phyloP scores from a whole-genome alignment of 768 basidiomycete genomes.

The Tulasnella sp. region DNA sequence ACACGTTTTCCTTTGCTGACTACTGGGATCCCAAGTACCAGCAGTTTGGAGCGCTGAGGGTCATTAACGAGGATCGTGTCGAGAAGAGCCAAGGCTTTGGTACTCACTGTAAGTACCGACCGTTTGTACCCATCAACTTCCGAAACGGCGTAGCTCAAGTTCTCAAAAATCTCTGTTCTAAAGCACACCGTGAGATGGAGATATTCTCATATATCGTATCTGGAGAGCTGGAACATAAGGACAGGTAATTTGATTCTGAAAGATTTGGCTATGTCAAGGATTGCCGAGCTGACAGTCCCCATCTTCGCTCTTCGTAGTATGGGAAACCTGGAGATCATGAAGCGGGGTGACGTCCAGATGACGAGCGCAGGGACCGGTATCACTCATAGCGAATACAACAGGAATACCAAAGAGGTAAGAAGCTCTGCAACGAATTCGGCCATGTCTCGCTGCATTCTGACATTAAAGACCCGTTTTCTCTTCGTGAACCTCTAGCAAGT shows the following conservation, averaged over 20 bases:
- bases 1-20: conserved; percentile 66
- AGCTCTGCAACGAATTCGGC: too few species aligned
- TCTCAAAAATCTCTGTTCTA: too few species aligned
- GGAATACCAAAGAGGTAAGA: conserved; percentile 23
- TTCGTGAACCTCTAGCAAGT: background rate
- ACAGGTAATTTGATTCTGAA: too few species aligned
- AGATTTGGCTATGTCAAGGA: too few species aligned
- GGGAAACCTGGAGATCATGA: conserved; percentile 81
- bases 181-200: conserved; percentile 67
- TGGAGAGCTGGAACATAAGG: conserved; percentile 59
- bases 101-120: conserved; percentile 37
- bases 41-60: conserved; percentile 62
- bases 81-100: conserved; percentile 68
- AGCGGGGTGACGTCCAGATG: conserved; percentile 82
- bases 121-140: too few species aligned
- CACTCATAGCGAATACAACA: conserved; percentile 63
- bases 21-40: conserved; percentile 51
- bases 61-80: conserved; percentile 92
- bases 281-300: too few species aligned
- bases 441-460: too few species aligned
- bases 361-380: conserved; percentile 91
- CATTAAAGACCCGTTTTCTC: background rate
- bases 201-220: conserved; percentile 81
- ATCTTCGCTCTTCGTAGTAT: conserved; percentile 33
- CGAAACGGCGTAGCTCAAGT: too few species aligned